Evolutionary conservation across 1,284 basidiomycete genomes (phyloP).

Genomic region (Inonotus obliquus): DNA sequence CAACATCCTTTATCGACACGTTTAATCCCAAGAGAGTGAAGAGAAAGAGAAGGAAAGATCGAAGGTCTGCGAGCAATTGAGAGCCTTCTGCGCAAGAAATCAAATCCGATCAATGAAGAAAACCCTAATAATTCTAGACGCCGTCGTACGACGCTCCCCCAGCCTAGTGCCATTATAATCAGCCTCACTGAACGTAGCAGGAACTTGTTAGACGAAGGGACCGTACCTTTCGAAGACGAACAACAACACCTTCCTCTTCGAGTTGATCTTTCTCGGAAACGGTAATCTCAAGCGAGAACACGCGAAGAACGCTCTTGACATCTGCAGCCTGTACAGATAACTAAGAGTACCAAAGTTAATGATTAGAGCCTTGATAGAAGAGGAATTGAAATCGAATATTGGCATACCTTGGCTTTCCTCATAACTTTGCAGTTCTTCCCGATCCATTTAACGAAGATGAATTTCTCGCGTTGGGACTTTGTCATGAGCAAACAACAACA

Average conservation of each 20-base stretch:
- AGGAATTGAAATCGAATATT: slow-evolving; percentile 23
- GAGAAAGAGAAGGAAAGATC: background rate
- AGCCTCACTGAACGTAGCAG: background rate
- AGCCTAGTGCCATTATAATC: slow-evolving; percentile 14
- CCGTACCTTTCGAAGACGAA: slow-evolving; percentile 68
- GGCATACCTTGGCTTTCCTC: slow-evolving; percentile 81
- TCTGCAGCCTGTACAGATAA: slow-evolving; percentile 85
- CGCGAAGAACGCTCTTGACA: slow-evolving; percentile 75
- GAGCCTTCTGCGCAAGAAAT: background rate
- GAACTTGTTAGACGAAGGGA: background rate
- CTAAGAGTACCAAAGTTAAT: slow-evolving; percentile 36
- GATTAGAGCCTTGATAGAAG: slow-evolving; percentile 12
- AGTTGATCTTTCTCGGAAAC: slow-evolving; percentile 78
- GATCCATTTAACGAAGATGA: slow-evolving; percentile 88
- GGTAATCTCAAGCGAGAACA: slow-evolving; percentile 82
- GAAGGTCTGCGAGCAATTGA: background rate
- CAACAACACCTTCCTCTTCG: slow-evolving; percentile 74
- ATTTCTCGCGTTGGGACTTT: slow-evolving; percentile 78
- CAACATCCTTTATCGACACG: background rate
- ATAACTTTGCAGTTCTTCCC: slow-evolving; percentile 82
- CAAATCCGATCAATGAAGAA: background rate
- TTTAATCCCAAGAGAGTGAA: slow-evolving; percentile 6
- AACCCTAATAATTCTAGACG: slow-evolving; percentile 9
- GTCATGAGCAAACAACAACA: background rate
- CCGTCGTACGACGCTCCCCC: slow-evolving; percentile 26